phyloP scores from a whole-genome alignment of 75 land plant species.

The Pinus tabuliformis region DNA sequence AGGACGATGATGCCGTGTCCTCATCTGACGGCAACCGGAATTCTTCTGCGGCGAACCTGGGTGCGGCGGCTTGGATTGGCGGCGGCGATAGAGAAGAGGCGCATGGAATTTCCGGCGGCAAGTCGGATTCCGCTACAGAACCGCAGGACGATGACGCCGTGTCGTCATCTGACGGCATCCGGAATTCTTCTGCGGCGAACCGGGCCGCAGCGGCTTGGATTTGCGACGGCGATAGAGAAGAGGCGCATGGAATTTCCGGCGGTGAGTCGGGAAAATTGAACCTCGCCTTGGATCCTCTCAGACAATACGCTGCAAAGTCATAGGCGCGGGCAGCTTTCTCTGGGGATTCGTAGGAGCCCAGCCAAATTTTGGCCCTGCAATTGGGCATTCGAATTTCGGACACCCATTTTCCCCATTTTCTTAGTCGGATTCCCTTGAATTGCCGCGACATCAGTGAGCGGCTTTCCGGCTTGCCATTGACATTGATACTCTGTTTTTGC shows the following conservation, averaged over 20 bases:
- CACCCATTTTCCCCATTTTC: constrained; percentile 6
- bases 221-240: no score
- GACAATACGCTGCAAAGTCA: neutral
- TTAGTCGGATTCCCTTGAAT: neutral
- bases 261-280: neutral
- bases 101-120: no score
- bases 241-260: no score
- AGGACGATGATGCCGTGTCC: neutral
- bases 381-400: constrained; percentile 1
- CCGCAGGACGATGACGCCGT: neutral
- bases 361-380: neutral
- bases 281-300: no score
- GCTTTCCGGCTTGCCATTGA: neutral
- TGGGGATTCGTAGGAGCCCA: neutral
- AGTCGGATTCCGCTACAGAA: neutral
- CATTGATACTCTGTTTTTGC: neutral
- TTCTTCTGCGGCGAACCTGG: neutral
- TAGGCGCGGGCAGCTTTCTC: neutral
- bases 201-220: neutral
- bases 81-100: no score
- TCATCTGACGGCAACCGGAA: neutral
- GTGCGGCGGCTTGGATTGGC: neutral
- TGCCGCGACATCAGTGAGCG: neutral
- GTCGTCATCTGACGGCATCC: neutral
- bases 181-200: neutral